phyloP scores from a whole-genome alignment of 768 basidiomycete genomes.

The Gloeophyllum trabeum region DNA sequence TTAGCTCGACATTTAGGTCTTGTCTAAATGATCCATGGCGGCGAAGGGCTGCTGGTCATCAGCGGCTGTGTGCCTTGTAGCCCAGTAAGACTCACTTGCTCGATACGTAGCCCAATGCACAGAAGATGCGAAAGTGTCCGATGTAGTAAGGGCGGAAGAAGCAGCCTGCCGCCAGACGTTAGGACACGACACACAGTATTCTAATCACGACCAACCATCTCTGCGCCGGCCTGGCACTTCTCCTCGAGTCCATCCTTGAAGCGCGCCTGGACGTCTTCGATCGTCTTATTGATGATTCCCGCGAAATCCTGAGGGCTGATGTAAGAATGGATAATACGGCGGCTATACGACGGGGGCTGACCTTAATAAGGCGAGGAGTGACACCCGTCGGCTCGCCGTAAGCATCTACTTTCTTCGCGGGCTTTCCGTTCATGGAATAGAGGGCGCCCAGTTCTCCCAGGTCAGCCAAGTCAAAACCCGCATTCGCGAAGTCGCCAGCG shows the following conservation, averaged over 20 bases:
- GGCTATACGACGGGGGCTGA: constrained; percentile 7
- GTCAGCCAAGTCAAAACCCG: constrained; percentile 19
- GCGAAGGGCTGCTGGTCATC: constrained; percentile 24
- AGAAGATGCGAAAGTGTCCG: constrained; percentile 35
- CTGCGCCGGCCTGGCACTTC: constrained; percentile 40
- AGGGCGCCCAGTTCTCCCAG: constrained; percentile 15
- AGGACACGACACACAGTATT: not conserved
- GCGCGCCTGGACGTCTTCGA: constrained; percentile 31
- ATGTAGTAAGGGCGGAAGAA: constrained; percentile 30
- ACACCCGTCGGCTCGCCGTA: constrained; percentile 33
- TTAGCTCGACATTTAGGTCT: constrained; percentile 50
- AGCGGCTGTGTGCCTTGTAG: not conserved
- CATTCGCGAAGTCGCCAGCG: constrained; percentile 15
- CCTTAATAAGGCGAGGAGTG: constrained; percentile 32
- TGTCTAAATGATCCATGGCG: constrained; percentile 43
- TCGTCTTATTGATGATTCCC: constrained; percentile 29
- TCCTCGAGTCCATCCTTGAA: constrained; percentile 49
- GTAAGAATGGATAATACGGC: not conserved
- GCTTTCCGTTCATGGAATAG: constrained; percentile 22
- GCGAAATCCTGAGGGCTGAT: constrained; percentile 31
- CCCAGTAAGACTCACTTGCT: constrained; percentile 30
- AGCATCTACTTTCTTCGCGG: constrained; percentile 28
- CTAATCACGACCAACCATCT: constrained; percentile 26
- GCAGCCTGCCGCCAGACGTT: constrained; percentile 22
- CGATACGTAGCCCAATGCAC: constrained; percentile 56